A percentile compares a stretch with the other conserved stretches of the same genome.
Conservation (phyloP, 257 asterid genomes). For the Nemophila menziesii region DNA sequence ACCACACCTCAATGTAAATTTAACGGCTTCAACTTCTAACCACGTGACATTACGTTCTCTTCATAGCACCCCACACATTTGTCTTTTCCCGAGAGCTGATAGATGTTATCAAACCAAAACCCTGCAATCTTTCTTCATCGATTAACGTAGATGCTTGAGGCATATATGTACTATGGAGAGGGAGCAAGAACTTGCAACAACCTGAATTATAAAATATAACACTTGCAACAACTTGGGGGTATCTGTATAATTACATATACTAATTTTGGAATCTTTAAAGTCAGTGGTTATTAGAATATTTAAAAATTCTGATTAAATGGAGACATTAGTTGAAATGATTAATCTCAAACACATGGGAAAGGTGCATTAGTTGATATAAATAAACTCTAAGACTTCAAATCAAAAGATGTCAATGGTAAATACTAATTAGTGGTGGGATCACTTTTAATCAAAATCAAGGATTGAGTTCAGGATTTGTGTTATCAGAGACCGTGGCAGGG, state of each 20-base stretch:
- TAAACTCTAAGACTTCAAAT: too few species aligned
- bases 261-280: background rate
- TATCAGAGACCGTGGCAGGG: too few species aligned
- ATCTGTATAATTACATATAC: background rate
- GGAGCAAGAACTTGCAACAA: background rate
- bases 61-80: background rate
- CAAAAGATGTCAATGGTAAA: too few species aligned
- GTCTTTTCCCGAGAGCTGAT: background rate
- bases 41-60: too few species aligned
- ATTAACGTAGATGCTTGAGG: background rate
- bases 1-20: background rate
- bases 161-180: background rate
- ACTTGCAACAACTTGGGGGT: background rate
- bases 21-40: too few species aligned
- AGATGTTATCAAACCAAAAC: background rate
- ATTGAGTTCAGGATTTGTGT: too few species aligned
- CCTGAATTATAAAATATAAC: background rate
- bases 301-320: too few species aligned
- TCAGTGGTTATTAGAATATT: background rate
- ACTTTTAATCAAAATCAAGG: too few species aligned
- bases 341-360: too few species aligned
- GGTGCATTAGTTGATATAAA: too few species aligned
- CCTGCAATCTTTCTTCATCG: background rate
- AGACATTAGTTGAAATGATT: too few species aligned
- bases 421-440: too few species aligned